Conservation (phyloP, 306 rosid genomes). For the Albizia julibrissin region DNA sequence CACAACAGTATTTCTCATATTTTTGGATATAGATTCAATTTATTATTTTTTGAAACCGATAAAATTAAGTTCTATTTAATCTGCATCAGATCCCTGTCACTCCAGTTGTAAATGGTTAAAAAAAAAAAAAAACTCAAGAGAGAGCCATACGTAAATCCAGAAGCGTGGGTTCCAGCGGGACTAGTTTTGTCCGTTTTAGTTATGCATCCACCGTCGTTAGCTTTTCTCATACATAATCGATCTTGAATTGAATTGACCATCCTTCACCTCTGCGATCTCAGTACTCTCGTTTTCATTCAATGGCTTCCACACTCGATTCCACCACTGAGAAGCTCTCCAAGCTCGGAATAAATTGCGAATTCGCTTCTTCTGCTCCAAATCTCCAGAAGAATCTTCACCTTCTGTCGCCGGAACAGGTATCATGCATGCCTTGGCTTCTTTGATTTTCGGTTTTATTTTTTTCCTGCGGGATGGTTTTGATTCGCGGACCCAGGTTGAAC, state of each 20-base stretch:
- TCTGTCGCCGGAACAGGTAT: conserved; percentile 66
- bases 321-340: conserved; percentile 34
- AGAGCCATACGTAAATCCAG: not conserved
- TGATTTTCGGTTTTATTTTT: not conserved
- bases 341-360: conserved; percentile 44
- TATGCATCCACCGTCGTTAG: not conserved
- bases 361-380: conserved; percentile 53
- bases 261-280: not conserved
- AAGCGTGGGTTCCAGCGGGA: not conserved
- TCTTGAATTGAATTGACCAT: not conserved
- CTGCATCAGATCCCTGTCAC: conserved; percentile 13
- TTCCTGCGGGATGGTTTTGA: not conserved
- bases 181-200: not conserved
- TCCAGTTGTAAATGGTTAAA: not conserved
- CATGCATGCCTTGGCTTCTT: not conserved
- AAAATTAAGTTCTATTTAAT: not conserved
- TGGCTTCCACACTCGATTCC: conserved; percentile 53
- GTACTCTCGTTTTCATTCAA: not conserved
- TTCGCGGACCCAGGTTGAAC: conserved; percentile 53
- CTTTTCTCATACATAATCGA: not conserved
- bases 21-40: no score
- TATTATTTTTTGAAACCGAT: no score
- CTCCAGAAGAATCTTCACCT: conserved; percentile 54
- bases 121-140: not conserved
- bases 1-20: not conserved